A percentile compares a stretch with the other conserved stretches of the same genome.
Conservation (phyloP, 179 eudicot genomes). For the Heliamphora pulchella region DNA sequence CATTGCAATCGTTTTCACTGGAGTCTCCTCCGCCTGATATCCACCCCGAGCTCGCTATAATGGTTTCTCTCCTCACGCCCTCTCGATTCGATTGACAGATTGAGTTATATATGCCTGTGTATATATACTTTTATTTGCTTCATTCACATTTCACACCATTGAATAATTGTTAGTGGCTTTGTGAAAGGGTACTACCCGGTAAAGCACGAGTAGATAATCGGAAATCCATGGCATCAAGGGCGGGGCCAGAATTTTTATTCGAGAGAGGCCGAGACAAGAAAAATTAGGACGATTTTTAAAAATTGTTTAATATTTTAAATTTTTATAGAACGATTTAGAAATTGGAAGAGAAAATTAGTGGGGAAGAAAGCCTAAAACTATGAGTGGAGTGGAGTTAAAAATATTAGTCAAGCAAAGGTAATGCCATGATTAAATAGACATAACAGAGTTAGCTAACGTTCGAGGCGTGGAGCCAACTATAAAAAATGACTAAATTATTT, state of each 20-base stretch:
- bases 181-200: not conserved
- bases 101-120: not conserved
- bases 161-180: not conserved
- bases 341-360: too few relatives aligned
- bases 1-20: not conserved
- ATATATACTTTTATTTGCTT: not conserved
- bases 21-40: not conserved
- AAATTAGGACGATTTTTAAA: too few relatives aligned
- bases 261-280: not conserved
- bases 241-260: not conserved
- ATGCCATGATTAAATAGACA: too few relatives aligned
- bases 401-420: too few relatives aligned
- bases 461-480: too few relatives aligned
- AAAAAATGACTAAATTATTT: too few relatives aligned
- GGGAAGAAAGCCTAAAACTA: too few relatives aligned
- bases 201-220: not conserved
- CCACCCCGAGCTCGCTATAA: not conserved
- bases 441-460: too few relatives aligned
- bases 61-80: slow-evolving; percentile 9
- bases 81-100: not conserved
- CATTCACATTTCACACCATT: not conserved
- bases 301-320: too few relatives aligned
- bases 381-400: too few relatives aligned
- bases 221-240: not conserved
- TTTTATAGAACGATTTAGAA: too few relatives aligned